Conservation (phyloP, 768 basidiomycete genomes). For the Austroboletus eburneus region DNA sequence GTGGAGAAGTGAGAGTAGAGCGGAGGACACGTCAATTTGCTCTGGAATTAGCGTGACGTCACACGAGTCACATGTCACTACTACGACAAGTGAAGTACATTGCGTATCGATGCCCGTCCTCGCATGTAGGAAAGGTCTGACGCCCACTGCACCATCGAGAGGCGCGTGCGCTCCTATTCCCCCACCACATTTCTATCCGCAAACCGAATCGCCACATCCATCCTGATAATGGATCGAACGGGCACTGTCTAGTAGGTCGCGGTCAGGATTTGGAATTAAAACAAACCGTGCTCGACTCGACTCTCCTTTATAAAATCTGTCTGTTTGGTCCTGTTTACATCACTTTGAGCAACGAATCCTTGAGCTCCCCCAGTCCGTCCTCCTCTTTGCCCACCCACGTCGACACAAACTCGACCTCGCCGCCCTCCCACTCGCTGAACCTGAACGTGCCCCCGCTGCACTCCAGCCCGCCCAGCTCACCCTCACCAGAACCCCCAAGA, state of each 20-base stretch:
- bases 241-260: slow-evolving; percentile 76
- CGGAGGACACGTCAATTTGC: slow-evolving; percentile 16
- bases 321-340: slow-evolving; percentile 30
- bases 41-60: not conserved
- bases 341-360: slow-evolving; percentile 41
- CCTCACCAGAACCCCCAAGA: slow-evolving; percentile 48
- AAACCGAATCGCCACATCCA: slow-evolving; percentile 65
- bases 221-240: slow-evolving; percentile 41
- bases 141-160: slow-evolving; percentile 50
- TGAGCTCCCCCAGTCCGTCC: slow-evolving; percentile 39
- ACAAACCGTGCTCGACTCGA: not conserved
- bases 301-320: too few species aligned
- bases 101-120: not conserved
- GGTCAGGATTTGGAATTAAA: slow-evolving; percentile 10
- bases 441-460: slow-evolving; percentile 58
- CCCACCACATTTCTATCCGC: slow-evolving; percentile 55
- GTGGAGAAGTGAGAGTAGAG: slow-evolving; percentile 20
- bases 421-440: slow-evolving; percentile 82
- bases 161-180: slow-evolving; percentile 60
- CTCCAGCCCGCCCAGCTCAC: slow-evolving; percentile 73
- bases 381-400: slow-evolving; percentile 43
- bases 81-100: not conserved
- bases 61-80: slow-evolving; percentile 1
- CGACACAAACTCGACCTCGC: slow-evolving; percentile 65
- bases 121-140: slow-evolving; percentile 64